phyloP scores from a whole-genome alignment of 2,329 filamentous ascomycete species.

The Rhynchosporium graminicola region DNA sequence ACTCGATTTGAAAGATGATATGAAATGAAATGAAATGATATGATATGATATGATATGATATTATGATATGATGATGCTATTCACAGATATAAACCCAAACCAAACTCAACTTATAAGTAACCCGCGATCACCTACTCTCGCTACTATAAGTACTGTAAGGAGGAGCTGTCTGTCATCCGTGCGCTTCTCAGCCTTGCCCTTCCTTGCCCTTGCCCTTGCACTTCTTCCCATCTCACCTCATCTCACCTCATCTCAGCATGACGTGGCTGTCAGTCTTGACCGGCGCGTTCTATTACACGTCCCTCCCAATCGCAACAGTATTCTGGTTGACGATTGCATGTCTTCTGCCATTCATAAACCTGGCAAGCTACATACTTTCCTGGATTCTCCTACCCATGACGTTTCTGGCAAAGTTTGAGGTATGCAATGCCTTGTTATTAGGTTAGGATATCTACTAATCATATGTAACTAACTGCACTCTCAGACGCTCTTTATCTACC shows the following conservation, averaged over 20 bases:
- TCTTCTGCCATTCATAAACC: slow-evolving; percentile 35
- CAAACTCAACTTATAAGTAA: neutral
- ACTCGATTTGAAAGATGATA: too few species aligned
- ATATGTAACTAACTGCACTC: slow-evolving; percentile 21
- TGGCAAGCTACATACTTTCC: slow-evolving; percentile 31
- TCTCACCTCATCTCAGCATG: slow-evolving; percentile 19
- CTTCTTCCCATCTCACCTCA: neutral
- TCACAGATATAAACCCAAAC: neutral
- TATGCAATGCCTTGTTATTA: slow-evolving; percentile 11
- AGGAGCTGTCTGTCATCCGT: neutral
- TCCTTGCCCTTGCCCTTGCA: too few species aligned
- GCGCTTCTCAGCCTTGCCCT: neutral
- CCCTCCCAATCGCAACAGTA: slow-evolving; percentile 31
- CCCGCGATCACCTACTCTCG: neutral
- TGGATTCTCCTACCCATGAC: slow-evolving; percentile 33
- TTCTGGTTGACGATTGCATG: slow-evolving; percentile 26
- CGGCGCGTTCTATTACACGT: slow-evolving; percentile 31
- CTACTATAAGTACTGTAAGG: too few species aligned
- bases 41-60: too few species aligned
- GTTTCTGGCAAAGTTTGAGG: slow-evolving; percentile 39
- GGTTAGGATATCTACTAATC: neutral
- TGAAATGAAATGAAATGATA: too few species aligned
- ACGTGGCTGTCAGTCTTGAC: slow-evolving; percentile 28
- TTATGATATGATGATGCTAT: neutral
- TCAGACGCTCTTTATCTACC: slow-evolving; percentile 49